phyloP scores from a whole-genome alignment of 2,329 filamentous ascomycete species.

The Raffaelea arxii region DNA sequence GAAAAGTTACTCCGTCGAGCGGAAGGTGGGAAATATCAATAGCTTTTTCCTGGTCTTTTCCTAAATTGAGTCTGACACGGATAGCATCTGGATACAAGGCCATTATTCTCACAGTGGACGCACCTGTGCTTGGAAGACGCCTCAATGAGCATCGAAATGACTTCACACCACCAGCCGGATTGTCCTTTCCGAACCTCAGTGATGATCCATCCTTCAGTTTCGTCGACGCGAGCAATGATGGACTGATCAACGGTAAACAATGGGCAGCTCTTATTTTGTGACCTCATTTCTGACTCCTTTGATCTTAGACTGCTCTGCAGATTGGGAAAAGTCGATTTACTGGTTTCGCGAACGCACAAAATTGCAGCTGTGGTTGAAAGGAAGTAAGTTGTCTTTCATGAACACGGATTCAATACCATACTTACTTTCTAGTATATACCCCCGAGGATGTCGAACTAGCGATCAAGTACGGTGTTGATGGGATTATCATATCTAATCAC shows the following conservation, averaged over 20 bases:
- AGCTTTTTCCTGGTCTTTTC: neutral
- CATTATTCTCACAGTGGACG: slow-evolving; percentile 44
- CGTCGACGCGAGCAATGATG: neutral
- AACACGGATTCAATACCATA: neutral
- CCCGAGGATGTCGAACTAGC: slow-evolving; percentile 30
- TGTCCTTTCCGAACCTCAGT: neutral
- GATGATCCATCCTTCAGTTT: neutral
- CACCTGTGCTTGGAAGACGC: slow-evolving; percentile 40
- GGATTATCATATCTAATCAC: neutral
- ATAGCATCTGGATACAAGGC: slow-evolving; percentile 1
- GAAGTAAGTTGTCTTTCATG: slow-evolving; percentile 12
- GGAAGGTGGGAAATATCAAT: neutral
- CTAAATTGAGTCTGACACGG: neutral
- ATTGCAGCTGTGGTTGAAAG: slow-evolving; percentile 38
- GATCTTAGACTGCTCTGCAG: slow-evolving; percentile 16
- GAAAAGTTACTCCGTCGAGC: neutral
- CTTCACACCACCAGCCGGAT: neutral
- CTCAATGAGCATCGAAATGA: neutral
- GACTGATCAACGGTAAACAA: neutral
- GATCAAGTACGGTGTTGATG: slow-evolving; percentile 14
- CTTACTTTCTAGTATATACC: slow-evolving; percentile 4
- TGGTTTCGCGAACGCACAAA: slow-evolving; percentile 37
- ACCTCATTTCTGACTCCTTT: neutral
- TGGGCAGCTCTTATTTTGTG: too few species aligned
- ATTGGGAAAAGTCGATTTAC: slow-evolving; percentile 39